Evolutionary conservation across 2,329 filamentous ascomycete species (phyloP).

Genomic region (Penicillium fuscoglaucum): DNA sequence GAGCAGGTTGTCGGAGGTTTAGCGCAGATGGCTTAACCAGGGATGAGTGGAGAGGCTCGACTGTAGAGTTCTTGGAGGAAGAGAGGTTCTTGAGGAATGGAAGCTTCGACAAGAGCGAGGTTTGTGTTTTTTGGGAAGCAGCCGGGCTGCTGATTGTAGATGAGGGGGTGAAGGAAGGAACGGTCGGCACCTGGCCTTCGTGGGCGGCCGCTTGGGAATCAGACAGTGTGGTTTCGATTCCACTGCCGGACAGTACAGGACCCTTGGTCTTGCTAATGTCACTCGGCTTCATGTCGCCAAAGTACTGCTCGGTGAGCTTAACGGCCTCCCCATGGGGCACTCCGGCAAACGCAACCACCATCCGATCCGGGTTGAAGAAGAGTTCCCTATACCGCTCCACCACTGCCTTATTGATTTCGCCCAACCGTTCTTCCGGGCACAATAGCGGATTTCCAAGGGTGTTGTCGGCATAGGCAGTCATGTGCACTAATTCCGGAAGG

Average conservation of each 20-base stretch:
- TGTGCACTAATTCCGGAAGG: slow-evolving; percentile 89
- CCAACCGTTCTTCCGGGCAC: slow-evolving; percentile 81
- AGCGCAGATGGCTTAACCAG: slow-evolving; percentile 47
- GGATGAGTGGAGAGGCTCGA: slow-evolving; percentile 54
- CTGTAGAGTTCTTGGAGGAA: slow-evolving; percentile 64
- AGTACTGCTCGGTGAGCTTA: slow-evolving; percentile 75
- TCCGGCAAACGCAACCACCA: slow-evolving; percentile 93
- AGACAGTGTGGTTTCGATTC: slow-evolving; percentile 56
- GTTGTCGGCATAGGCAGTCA: slow-evolving; percentile 93
- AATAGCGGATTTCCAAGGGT: slow-evolving; percentile 91
- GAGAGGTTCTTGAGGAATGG: slow-evolving; percentile 89
- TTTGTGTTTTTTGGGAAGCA: slow-evolving; percentile 49
- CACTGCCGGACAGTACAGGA: slow-evolving; percentile 55
- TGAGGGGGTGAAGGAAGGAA: slow-evolving; percentile 44
- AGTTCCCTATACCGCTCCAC: slow-evolving; percentile 76
- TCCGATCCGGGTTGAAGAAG: slow-evolving; percentile 86
- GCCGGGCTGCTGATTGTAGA: slow-evolving; percentile 39
- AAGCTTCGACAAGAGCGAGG: slow-evolving; percentile 74
- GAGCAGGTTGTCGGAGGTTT: slow-evolving; percentile 65
- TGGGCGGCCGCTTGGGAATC: slow-evolving; percentile 27
- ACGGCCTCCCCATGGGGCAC: slow-evolving; percentile 81
- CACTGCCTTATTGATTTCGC: slow-evolving; percentile 69
- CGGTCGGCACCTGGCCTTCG: slow-evolving; percentile 37
- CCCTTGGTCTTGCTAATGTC: slow-evolving; percentile 51
- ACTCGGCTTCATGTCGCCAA: slow-evolving; percentile 78